Conservation (phyloP, 805 yeast genomes). For the Yamadazyma endophytica region DNA sequence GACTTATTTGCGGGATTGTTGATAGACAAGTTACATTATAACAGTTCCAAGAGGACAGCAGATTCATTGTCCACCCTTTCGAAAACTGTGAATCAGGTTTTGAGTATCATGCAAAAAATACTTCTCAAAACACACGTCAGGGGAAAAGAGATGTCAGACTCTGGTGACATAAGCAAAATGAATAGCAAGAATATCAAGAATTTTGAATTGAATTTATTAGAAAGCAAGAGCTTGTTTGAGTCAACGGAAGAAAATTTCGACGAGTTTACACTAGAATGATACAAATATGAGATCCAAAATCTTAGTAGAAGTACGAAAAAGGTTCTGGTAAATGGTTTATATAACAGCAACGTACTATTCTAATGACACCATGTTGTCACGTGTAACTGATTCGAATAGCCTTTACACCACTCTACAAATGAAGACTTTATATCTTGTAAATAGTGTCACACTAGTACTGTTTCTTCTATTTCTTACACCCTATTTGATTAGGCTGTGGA, state of each 20-base stretch:
- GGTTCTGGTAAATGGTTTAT: no score
- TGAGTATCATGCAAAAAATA: constrained; percentile 52
- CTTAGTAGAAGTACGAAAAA: no score
- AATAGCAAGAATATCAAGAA: constrained; percentile 64
- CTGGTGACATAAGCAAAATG: constrained; percentile 32
- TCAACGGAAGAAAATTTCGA: constrained; percentile 5
- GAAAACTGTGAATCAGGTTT: constrained; percentile 50
- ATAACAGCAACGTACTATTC: no score
- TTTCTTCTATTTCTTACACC: no score
- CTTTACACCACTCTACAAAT: neutral
- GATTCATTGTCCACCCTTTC: constrained; percentile 10
- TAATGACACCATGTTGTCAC: no score
- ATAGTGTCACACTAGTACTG: no score
- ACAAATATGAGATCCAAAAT: no score
- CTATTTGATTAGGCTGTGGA: no score
- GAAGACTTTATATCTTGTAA: no score
- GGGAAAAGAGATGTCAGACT: constrained; percentile 4
- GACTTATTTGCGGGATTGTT: constrained; percentile 82
- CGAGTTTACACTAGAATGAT: no score
- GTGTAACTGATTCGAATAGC: no score
- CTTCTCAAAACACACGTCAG: constrained; percentile 41
- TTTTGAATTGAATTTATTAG: constrained; percentile 68
- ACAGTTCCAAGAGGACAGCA: constrained; percentile 1
- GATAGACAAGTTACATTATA: constrained; percentile 52
- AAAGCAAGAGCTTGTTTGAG: constrained; percentile 43